Conservation (phyloP, 768 basidiomycete species). For the Postia placenta region DNA sequence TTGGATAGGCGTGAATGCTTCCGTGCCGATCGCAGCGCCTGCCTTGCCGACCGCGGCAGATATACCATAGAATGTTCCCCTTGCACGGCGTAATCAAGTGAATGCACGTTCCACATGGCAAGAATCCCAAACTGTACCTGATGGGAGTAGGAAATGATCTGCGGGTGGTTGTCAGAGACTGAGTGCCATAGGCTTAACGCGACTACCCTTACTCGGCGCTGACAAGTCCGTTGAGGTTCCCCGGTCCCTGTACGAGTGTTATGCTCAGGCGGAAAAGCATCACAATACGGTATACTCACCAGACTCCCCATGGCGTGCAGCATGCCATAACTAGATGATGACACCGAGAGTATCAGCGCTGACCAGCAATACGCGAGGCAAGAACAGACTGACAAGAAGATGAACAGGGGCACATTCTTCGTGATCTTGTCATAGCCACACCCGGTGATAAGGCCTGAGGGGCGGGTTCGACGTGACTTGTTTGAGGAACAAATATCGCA, state of each 20-base stretch:
- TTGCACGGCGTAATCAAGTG: too few species aligned
- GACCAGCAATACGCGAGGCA: background rate
- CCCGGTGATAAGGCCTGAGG: conserved; percentile 50
- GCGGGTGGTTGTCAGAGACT: background rate
- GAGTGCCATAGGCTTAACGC: too few species aligned
- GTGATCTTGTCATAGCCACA: conserved; percentile 57
- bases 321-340: conserved; percentile 54
- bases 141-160: background rate
- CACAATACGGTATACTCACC: conserved; percentile 25
- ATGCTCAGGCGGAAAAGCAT: conserved; percentile 3
- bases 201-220: conserved; percentile 57
- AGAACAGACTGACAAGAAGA: conserved; percentile 47
- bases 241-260: conserved; percentile 44
- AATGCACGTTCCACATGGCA: background rate
- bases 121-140: conserved; percentile 7
- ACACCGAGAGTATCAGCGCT: background rate
- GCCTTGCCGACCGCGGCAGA: conserved; percentile 64
- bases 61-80: conserved; percentile 66
- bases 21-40: conserved; percentile 65
- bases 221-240: conserved; percentile 64
- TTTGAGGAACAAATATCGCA: background rate
- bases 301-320: conserved; percentile 72
- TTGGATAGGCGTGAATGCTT: conserved; percentile 68
- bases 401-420: conserved; percentile 54
- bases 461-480: too few species aligned